Evolutionary conservation across 768 basidiomycete species (phyloP).

Genomic region (Pilatotrama ljubarskyi): DNA sequence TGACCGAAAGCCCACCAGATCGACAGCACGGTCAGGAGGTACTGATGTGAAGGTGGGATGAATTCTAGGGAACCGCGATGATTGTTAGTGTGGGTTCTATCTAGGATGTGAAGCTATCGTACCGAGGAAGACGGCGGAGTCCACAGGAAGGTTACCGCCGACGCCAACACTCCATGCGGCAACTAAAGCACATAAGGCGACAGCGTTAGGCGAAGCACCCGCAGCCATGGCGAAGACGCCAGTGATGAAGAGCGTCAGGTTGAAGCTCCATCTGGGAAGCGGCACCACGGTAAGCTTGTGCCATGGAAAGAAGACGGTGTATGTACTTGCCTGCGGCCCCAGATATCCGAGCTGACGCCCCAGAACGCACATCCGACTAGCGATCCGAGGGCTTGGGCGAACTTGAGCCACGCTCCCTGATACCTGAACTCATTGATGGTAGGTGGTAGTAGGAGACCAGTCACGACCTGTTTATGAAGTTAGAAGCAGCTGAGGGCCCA

Average conservation of each 20-base stretch:
- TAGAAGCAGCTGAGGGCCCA: background rate
- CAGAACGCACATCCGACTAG: slow-evolving; percentile 70
- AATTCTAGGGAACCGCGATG: slow-evolving; percentile 47
- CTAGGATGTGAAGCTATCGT: slow-evolving; percentile 15
- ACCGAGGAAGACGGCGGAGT: slow-evolving; percentile 77
- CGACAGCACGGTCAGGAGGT: slow-evolving; percentile 70
- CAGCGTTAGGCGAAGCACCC: slow-evolving; percentile 56
- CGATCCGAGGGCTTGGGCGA: slow-evolving; percentile 72
- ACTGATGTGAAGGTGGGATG: slow-evolving; percentile 70
- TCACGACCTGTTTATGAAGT: slow-evolving; percentile 47
- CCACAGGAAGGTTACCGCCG: slow-evolving; percentile 74
- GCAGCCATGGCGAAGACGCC: slow-evolving; percentile 65
- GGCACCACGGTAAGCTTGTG: background rate
- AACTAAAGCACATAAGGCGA: slow-evolving; percentile 51
- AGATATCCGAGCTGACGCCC: slow-evolving; percentile 68
- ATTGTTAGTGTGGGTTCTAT: background rate
- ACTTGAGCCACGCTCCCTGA: slow-evolving; percentile 59
- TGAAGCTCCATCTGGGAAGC: slow-evolving; percentile 57
- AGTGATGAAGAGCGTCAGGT: slow-evolving; percentile 67
- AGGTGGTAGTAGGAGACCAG: slow-evolving; percentile 62
- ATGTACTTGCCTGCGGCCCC: slow-evolving; percentile 58
- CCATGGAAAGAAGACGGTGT: background rate
- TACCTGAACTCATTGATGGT: slow-evolving; percentile 67
- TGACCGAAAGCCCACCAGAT: slow-evolving; percentile 84
- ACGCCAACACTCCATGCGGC: slow-evolving; percentile 68